Evolutionary conservation across 2,329 filamentous ascomycete species (phyloP), one percentile per base, ranked within the genome.

Genomic region (Botrytis hyacinthi): DNA sequence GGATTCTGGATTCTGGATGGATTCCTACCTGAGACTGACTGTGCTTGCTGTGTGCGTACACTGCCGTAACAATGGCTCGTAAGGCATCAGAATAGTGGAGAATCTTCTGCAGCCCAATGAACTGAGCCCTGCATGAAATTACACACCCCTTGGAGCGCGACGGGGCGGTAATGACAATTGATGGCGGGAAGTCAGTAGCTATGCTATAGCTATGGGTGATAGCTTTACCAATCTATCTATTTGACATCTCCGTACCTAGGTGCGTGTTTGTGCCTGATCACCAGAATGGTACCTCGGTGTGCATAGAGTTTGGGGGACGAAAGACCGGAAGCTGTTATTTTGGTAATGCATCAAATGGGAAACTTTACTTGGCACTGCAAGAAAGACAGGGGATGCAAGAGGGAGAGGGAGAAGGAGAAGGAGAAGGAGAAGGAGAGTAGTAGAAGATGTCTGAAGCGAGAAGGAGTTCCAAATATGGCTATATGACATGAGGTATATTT

Each of bases 31-130:
- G 37, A 40, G 37, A 40, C 37, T 40, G 37, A 40, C 37, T 40
- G 37, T 40, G 37, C 37, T 40, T 40, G 37, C 37, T 12, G 32
- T 37, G 20, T 12, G 16, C 12, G 37, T 42, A 42, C 51, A 40
- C 37, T 62, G 26, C 37, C 60, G 37, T 40, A 18, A 62, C 26
- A 42, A 20, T 42, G 37, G 60, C 7, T 40, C 37, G 37, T 63
- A 63, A 63, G 60, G 60, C 37, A 63, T 63, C 60, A 63, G 37
- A 42, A 62, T 20, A 44, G 60, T 63, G 60, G 60, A 37, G 60
- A 18, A 57, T 29, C 14, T 9, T 42, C 60, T 44, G 60, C 60
- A 63, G 60, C 61, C 61, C 61, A 63, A 63, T 42, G 61, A 63
- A 63, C 61, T 29, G 37, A 63, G 61, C 61, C 61, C 61, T 63